A percentile compares a stretch with the other conserved stretches of the same genome.
phyloP scores from a whole-genome alignment of 148 eudicot species.

The Mesembryanthemum crystallinum region DNA sequence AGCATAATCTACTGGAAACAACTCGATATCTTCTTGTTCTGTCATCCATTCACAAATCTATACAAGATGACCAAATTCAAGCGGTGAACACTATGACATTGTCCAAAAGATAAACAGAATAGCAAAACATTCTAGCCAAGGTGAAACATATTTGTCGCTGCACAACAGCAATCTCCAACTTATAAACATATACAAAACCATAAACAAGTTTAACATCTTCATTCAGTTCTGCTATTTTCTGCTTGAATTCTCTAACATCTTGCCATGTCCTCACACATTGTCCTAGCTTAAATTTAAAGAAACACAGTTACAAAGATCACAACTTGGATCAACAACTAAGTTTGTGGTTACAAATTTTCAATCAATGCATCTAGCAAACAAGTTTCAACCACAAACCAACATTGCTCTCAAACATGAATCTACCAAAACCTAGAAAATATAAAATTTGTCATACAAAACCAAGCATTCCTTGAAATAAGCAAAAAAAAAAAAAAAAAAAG shows the following conservation, averaged over 20 bases:
- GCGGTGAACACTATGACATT: background rate
- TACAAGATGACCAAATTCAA: constrained; percentile 19
- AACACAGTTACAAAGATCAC: too few species aligned
- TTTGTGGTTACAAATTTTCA: background rate
- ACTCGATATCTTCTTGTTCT: constrained; percentile 68
- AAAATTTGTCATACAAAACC: background rate
- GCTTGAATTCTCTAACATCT: too few species aligned
- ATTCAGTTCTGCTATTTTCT: too few species aligned
- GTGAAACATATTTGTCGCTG: too few species aligned
- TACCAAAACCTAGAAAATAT: background rate
- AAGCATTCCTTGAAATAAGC: background rate
- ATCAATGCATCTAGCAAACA: background rate
- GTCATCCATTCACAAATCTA: constrained; percentile 96
- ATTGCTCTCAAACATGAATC: background rate
- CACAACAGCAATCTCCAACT: background rate
- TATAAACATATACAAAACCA: background rate
- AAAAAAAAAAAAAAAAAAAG: too few species aligned
- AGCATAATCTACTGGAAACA: constrained; percentile 81
- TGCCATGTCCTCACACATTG: too few species aligned
- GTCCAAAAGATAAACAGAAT: background rate
- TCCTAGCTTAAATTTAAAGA: too few species aligned
- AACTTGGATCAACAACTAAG: too few species aligned
- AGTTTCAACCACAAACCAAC: background rate
- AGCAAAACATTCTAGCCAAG: background rate
- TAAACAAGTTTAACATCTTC: too few species aligned